Base-by-base conservation (phyloP, 495 filamentous ascomycete species). In the Xylaria nigripes region DNA sequence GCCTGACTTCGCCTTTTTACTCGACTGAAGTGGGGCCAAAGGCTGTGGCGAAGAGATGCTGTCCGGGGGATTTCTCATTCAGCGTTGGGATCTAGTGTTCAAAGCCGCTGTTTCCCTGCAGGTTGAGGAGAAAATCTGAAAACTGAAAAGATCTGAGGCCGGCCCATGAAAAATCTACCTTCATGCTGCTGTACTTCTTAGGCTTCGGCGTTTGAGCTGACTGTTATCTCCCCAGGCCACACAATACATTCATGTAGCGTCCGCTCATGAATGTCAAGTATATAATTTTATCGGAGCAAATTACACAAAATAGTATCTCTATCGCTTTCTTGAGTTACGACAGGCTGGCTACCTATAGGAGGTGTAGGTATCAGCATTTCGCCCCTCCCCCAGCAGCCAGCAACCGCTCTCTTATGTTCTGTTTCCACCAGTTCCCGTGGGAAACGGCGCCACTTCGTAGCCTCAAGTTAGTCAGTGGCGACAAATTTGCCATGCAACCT, bases 91-190 rank as follows among this genome's bases (percentile, higher is more conserved):
- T 51, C 7, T 48, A 34, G 43, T 25, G 57, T 66, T 56, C 63
- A 55, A 68, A 74, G 60, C 72, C 72, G 70, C 62, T 56, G 50
- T 53, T 55, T 58, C 63, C 57, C 53, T 57, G 68, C 70, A 74
- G 68, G 59, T 56, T 73, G 74, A 74, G 58, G 68, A 69, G 59
- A 62, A 50, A 54, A 61, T 51, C 54, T n/a, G 50, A 62, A 66
- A 70, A 76, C 75, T 79, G 75, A 79, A 77, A 79, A 79, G 76
- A 79, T 68, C 74, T 79, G 76, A 79, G 74, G 72, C 71, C 45
- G 59, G 59, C 56, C 36, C 58, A 48, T 24, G 47, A 43, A 46
- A 38, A 55, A 48, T 25, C 50, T 24, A 24, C 43, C 45, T n/a
- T 38, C 25, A 21, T 36, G 3, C 41, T 41, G 27, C 32, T 49